phyloP scores from a whole-genome alignment of 1,284 basidiomycete genomes.

The Jaminaea rosea region DNA sequence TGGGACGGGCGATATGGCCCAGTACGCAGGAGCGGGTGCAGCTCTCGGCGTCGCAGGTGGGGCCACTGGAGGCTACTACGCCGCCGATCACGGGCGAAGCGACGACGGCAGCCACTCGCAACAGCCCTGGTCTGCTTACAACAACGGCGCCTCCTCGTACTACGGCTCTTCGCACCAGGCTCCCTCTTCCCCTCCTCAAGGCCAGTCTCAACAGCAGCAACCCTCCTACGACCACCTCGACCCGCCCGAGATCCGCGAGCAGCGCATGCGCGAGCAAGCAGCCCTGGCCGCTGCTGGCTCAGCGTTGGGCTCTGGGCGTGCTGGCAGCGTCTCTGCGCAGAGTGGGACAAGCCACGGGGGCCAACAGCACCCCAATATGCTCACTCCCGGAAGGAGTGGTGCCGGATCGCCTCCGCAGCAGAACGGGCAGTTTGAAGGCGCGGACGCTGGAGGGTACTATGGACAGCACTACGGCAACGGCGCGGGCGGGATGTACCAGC shows the following conservation, averaged over 20 bases:
- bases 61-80: conserved; percentile 4
- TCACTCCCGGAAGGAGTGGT: neutral
- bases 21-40: conserved; percentile 12
- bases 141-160: neutral
- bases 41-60: conserved; percentile 1
- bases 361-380: neutral
- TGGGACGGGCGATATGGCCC: conserved; percentile 2
- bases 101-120: conserved; percentile 6
- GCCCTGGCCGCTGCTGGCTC: conserved; percentile 10
- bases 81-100: conserved; percentile 1
- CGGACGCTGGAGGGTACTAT: neutral
- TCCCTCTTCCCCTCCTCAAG: neutral
- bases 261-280: conserved; percentile 26
- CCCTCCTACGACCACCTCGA: conserved; percentile 36
- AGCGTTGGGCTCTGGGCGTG: neutral
- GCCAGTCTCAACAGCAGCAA: neutral
- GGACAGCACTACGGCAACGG: neutral
- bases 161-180: neutral
- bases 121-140: neutral
- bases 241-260: conserved; percentile 33
- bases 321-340: neutral
- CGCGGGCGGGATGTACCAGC: neutral
- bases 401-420: neutral
- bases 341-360: neutral
- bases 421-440: neutral